Evolutionary conservation across 1,139 yeast species (phyloP).

Genomic region (Candida buenavistaensis): DNA sequence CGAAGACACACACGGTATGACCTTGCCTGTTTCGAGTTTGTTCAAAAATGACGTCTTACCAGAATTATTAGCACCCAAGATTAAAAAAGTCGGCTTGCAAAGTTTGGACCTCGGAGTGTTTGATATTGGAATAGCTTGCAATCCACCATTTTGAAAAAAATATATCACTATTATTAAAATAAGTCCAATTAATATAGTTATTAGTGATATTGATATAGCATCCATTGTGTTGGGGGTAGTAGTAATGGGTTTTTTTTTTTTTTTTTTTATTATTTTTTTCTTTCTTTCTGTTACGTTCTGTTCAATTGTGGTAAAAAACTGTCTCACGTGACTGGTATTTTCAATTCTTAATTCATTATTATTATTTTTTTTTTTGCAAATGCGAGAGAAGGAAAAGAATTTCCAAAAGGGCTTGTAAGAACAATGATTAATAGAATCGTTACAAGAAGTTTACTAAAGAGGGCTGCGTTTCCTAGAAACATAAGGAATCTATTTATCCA

Average conservation of each 20-base stretch:
- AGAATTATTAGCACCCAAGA: conserved; percentile 68
- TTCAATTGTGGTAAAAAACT: no score
- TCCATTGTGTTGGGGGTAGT: no score
- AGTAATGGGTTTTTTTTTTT: no score
- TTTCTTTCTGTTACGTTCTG: background rate
- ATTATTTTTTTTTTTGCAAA: no score
- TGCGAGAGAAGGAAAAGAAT: no score
- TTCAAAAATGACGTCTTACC: conserved; percentile 76
- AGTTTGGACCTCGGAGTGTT: conserved; percentile 2
- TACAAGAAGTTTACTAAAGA: no score
- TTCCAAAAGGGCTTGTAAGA: no score
- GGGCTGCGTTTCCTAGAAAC: background rate
- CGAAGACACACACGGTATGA: conserved; percentile 41
- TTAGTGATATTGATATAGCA: conserved; percentile 21
- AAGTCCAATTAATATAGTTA: conserved; percentile 26
- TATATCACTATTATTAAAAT: conserved; percentile 23
- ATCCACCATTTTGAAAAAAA: conserved; percentile 25
- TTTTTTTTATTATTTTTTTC: background rate
- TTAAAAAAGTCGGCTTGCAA: conserved; percentile 55
- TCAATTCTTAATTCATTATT: no score
- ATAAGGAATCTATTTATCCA: conserved; percentile 36
- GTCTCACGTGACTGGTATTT: no score
- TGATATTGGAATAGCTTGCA: conserved; percentile 15
- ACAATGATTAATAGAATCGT: no score
- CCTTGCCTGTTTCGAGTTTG: conserved; percentile 20